Evolutionary conservation across 768 basidiomycete species (phyloP), one percentile per base, ranked within the genome.

Genomic region (Tulasnella sp.): DNA sequence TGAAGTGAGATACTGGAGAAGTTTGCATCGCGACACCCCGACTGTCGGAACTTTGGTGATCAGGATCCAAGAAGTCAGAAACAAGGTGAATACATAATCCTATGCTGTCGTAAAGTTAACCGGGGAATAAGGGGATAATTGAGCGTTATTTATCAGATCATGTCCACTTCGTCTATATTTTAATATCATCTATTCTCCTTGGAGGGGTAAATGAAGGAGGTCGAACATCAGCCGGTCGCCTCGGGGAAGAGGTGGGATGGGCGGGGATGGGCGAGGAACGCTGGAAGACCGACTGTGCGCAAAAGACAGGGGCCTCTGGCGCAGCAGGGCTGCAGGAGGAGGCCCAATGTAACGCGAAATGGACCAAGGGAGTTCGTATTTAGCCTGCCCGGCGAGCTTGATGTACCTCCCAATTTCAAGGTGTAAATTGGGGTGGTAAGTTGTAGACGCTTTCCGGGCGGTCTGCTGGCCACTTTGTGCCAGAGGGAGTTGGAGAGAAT

Each of bases 401-500:
- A 97, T 76, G 67, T 97, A 98, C 31, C 92, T 81, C 12, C 91
- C 79, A 49, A 99, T 73, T 69, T 99, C 94, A 37, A 98, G 82
- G 69, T 99, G 96, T 1, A 99, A 77, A 2, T 82, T 84, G 0
- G 92, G 90, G 68, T 99, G 98, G 69, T 96, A 97, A 11, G 84
- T 82, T 21, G 84, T 82, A 15, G 93, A 97, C 14, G 96, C 91
- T 69, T 97, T 97, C 49, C 96, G 86, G 0, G 90, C 81, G 41
- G 93, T 89, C 93, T 98, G 62, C 2, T 25, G 19, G 37, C 32
- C n/a, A 21, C n/a, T n/a, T n/a, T n/a, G n/a, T n/a, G n/a, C n/a
- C n/a, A n/a, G n/a, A n/a, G n/a, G n/a, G n/a, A n/a, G n/a, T n/a
- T n/a, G n/a, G n/a, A n/a, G n/a, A n/a, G n/a, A n/a, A n/a, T n/a